phyloP scores from a whole-genome alignment of 2,329 filamentous ascomycete species.

The Didymella exigua region DNA sequence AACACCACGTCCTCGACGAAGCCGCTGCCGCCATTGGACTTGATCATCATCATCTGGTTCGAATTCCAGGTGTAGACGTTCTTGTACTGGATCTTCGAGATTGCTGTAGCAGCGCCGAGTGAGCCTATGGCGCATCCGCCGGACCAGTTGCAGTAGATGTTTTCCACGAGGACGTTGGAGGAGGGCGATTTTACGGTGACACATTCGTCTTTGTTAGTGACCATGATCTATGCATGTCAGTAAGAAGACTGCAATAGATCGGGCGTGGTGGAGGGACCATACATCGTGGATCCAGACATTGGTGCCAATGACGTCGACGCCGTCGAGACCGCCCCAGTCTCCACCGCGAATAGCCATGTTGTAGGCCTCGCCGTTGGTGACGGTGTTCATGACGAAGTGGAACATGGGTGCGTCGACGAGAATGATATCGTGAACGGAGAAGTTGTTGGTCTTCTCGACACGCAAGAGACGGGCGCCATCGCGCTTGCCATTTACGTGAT shows the following conservation, averaged over 20 bases:
- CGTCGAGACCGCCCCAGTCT: conserved; percentile 60
- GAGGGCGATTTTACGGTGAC: conserved; percentile 60
- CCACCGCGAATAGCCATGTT: conserved; percentile 62
- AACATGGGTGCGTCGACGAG: conserved; percentile 58
- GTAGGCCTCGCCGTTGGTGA: conserved; percentile 60
- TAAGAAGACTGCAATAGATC: background rate
- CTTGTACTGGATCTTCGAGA: conserved; percentile 60
- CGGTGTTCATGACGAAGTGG: conserved; percentile 59
- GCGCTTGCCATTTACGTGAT: conserved; percentile 51
- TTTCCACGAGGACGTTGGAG: conserved; percentile 63
- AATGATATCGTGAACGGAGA: conserved; percentile 57
- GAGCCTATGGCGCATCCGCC: conserved; percentile 65
- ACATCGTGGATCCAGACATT: conserved; percentile 65
- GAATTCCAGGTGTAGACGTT: conserved; percentile 65
- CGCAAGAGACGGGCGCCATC: conserved; percentile 55
- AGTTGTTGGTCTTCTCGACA: conserved; percentile 53
- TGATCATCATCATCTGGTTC: conserved; percentile 70
- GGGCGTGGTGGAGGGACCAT: background rate
- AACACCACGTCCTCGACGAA: conserved; percentile 58
- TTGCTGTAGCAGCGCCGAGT: conserved; percentile 56
- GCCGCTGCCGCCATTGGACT: conserved; percentile 63
- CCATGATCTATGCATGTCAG: conserved; percentile 51
- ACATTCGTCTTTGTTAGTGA: conserved; percentile 68
- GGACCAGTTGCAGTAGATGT: conserved; percentile 67
- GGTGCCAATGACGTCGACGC: conserved; percentile 60